Base-by-base conservation (phyloP, 805 yeast genomes). In the Wickerhamomyces bovis region DNA sequence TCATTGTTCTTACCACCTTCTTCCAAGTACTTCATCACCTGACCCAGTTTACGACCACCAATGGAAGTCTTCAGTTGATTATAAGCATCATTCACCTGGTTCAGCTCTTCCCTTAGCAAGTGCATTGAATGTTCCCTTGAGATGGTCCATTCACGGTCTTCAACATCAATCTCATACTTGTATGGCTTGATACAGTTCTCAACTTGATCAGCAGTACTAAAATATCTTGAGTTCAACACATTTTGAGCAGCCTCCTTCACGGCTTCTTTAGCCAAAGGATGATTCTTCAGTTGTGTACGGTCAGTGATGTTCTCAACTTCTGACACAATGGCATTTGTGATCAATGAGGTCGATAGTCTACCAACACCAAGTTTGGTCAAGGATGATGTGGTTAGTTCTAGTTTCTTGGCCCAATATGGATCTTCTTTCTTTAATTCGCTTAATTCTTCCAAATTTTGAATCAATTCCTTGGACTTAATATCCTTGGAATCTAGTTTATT, bases 101-200 rank as follows among this genome's bases (percentile, higher is more conserved):
- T 72, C 49, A 88, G 66, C 66, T 94, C 99, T 62, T 94, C 97
- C 57, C 81, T 83, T 47, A 94, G 64, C 46, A 94, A 65, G 20
- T 68, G 70, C 12, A 80, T 76, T 0, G 97, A 77, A 60, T 86
- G 95, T 28, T 86, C 95, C 49, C 87, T 79, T 35, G 96, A 83
- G 8, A 76, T 61, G 26, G 71, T 68, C 99, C 99, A 94, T 64
- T 94, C 99, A 36, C 97, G 75, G 56, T 90, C 96, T 61, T 94
- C 98, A 42, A 94, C 79, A 60, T 94, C 99, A 49, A 94, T 90
- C 61, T 94, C 99, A 64, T 92, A 94, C 68, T 94, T 94, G 70
- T 85, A 94, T 2, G 99, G 99, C 64, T 94, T 94, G 59, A 94
- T 92, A 68, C 98, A 90, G 65, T 95, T 94, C 60, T 94, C 99